A percentile compares a stretch with the other conserved stretches of the same genome.
Conservation (phyloP, 73 alveolate genomes). For the Paraurostyla sp. region DNA sequence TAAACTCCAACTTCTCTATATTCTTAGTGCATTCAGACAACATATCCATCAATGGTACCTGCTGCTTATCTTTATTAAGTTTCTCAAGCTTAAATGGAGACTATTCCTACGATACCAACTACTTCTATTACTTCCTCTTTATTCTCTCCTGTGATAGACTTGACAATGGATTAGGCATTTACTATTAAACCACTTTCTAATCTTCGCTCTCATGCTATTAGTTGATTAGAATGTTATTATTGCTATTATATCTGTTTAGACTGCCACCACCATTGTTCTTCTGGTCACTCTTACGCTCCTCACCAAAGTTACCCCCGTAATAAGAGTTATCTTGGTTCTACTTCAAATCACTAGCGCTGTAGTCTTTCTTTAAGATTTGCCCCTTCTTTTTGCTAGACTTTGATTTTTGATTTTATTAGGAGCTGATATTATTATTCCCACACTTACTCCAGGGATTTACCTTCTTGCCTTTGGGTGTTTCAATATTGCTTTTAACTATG, state of each 20-base stretch:
- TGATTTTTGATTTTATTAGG: not conserved
- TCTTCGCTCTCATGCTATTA: not conserved
- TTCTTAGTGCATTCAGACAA: conserved; percentile 21
- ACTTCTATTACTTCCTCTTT: conserved; percentile 8
- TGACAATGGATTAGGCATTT: not conserved
- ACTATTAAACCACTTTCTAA: not conserved
- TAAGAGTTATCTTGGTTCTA: too few species aligned
- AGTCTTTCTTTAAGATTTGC: not conserved
- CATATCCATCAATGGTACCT: not conserved
- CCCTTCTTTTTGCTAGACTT: conserved; percentile 3
- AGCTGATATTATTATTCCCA: too few species aligned
- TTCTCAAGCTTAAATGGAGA: not conserved
- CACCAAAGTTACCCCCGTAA: too few species aligned
- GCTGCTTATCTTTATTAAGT: not conserved
- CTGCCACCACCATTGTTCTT: not conserved
- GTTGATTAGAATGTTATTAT: not conserved
- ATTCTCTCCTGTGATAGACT: conserved; percentile 31
- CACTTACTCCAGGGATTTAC: not conserved
- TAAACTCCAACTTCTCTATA: conserved; percentile 4
- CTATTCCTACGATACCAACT: not conserved
- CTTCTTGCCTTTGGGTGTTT: conserved; percentile 31
- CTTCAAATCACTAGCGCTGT: conserved; percentile 29
- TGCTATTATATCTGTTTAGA: not conserved
- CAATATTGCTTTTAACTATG: not conserved
- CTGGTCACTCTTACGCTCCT: not conserved